Evolutionary conservation across 2,329 filamentous ascomycete genomes (phyloP).

Genomic region (Beauveria scarabaeidicola): DNA sequence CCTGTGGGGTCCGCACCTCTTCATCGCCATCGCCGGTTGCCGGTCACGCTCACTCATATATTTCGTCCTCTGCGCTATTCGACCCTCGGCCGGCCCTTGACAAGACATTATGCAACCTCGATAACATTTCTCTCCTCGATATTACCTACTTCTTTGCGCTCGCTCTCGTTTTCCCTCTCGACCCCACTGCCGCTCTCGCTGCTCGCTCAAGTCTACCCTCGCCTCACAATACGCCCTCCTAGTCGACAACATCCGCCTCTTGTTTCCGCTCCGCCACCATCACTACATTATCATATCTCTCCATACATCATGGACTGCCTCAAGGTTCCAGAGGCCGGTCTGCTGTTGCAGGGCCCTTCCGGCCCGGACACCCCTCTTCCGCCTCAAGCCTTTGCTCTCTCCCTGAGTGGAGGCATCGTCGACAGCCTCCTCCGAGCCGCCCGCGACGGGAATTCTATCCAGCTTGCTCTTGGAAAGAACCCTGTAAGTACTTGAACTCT

Average conservation of each 20-base stretch:
- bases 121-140: background rate
- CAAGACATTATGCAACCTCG: background rate
- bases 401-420: conserved; percentile 48
- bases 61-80: background rate
- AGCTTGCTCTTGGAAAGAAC: conserved; percentile 47
- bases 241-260: conserved; percentile 4
- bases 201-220: background rate
- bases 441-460: conserved; percentile 46
- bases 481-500: conserved; percentile 44
- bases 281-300: background rate
- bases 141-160: background rate
- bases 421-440: conserved; percentile 55
- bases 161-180: background rate
- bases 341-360: conserved; percentile 46
- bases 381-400: conserved; percentile 49
- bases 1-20: conserved; percentile 13
- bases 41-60: conserved; percentile 1
- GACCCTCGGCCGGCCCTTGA: conserved; percentile 7
- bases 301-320: conserved; percentile 40
- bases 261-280: background rate
- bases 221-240: background rate
- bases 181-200: background rate
- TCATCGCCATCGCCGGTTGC: conserved; percentile 4
- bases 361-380: conserved; percentile 35
- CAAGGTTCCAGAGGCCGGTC: conserved; percentile 48